Evolutionary conservation across 257 asterid genomes (phyloP).

Genomic region (Primulina huaijiensis): DNA sequence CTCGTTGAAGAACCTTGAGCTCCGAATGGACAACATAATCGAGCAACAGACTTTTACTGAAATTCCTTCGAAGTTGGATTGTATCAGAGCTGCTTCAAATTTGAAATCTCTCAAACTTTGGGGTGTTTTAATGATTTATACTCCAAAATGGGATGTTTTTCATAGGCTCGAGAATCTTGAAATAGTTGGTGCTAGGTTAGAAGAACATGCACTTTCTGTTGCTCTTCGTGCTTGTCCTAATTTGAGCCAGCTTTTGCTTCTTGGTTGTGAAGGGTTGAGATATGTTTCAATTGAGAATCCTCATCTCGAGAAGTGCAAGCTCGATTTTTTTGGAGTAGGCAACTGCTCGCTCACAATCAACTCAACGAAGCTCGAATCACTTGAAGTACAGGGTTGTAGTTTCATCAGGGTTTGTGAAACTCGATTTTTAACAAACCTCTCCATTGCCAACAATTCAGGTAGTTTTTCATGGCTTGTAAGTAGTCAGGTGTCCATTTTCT

Average conservation of each 20-base stretch:
- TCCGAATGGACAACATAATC: constrained; percentile 72
- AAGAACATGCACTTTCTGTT: constrained; percentile 52
- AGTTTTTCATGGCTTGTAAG: not conserved
- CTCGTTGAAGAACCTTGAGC: constrained; percentile 68
- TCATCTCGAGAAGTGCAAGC: constrained; percentile 63
- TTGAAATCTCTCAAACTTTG: constrained; percentile 86
- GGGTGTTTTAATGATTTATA: constrained; percentile 73
- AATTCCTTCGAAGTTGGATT: constrained; percentile 67
- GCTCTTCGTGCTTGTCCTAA: constrained; percentile 77
- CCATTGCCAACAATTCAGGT: constrained; percentile 86
- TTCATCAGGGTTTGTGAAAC: constrained; percentile 63
- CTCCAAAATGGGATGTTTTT: constrained; percentile 84
- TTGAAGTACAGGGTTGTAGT: constrained; percentile 93
- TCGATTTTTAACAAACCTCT: constrained; percentile 50
- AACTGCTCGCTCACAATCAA: constrained; percentile 54
- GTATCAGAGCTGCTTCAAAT: constrained; percentile 60
- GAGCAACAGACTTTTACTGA: constrained; percentile 40
- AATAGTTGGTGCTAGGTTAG: constrained; percentile 88
- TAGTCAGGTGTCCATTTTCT: not conserved
- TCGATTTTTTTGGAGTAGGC: constrained; percentile 76
- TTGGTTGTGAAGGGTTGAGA: constrained; percentile 85
- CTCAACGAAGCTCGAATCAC: constrained; percentile 57
- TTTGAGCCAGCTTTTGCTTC: constrained; percentile 65
- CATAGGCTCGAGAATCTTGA: constrained; percentile 72
- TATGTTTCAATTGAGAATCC: constrained; percentile 58